Percentiles rank a stretch among this genome's conserved stretches.
Conservation (phyloP, 179 eudicot species). For the Drosera spatulata region DNA sequence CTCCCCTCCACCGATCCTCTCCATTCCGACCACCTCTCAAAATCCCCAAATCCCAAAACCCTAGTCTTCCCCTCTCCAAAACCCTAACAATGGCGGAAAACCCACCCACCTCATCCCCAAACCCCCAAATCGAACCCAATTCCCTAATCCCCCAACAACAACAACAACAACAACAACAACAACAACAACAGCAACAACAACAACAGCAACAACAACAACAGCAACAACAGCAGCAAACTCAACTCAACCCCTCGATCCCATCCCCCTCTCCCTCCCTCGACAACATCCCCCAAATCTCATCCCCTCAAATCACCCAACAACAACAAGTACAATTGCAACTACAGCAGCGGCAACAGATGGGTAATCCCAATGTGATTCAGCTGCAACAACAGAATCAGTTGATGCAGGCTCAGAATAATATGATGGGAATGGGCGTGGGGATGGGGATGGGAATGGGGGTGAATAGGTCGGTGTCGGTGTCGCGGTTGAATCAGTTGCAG, state of each 20-base stretch:
- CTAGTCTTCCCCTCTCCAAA: too few relatives aligned
- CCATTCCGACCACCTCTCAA: too few relatives aligned
- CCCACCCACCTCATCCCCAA: too few relatives aligned
- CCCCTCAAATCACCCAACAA: constrained; percentile 7
- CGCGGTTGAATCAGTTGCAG: constrained; percentile 44
- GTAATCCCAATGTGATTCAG: not conserved
- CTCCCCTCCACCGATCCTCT: too few relatives aligned
- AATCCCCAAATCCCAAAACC: too few relatives aligned
- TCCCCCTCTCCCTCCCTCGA: too few relatives aligned
- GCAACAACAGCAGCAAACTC: constrained; percentile 16
- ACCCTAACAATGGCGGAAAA: too few relatives aligned
- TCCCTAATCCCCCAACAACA: constrained; percentile 21
- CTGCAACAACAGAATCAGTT: constrained; percentile 22
- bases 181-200: constrained; percentile 17
- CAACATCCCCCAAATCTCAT: too few relatives aligned
- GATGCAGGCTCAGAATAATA: constrained; percentile 20
- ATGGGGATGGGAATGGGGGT: constrained; percentile 21
- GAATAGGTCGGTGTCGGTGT: constrained; percentile 34
- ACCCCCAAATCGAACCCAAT: too few relatives aligned
- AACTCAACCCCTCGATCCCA: constrained; percentile 8
- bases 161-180: constrained; percentile 17
- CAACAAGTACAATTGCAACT: constrained; percentile 13
- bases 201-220: constrained; percentile 22
- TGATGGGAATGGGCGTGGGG: constrained; percentile 28
- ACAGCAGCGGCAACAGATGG: constrained; percentile 18